Base-by-base conservation (phyloP, 2,329 filamentous ascomycete genomes). In the Fusarium pininemorale region DNA sequence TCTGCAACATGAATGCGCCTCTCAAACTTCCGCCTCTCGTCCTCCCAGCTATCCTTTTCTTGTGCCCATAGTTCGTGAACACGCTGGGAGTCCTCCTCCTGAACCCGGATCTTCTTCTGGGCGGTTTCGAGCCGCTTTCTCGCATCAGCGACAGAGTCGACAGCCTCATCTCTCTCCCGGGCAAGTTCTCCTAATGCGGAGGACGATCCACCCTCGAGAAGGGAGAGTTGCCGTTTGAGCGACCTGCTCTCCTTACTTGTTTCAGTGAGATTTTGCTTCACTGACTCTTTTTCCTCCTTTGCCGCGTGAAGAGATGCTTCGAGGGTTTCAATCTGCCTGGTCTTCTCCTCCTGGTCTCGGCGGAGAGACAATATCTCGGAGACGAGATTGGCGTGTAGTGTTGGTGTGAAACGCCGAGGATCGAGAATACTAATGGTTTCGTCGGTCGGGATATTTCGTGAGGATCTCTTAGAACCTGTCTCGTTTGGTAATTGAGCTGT, bases 361-460 rank as follows among this genome's bases (percentile, higher is more conserved):
- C 95, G 91, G 56, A 99, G 84, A 5, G 91, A 90, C 44, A 99
- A 86, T 72, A 99, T 99, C 82, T 99, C 96, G 0, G 96, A 96
- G 2, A 99, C 96, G 12, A 99, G 86, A 56, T 94, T 98, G 14
- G 96, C 96, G 81, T 98, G 96, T 16, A 99, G 85, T 1, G 95
- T 98, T 3, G 96, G 96, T 1, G 96, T 99, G 80, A 99, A 98
- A 42, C 96, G 90, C 63, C 96, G 91, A 7, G 96, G 95, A 79
- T 99, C 96, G 37, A 98, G 86, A 28, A 94, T 91, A 75, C 89
- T 88, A 66, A 95, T 90, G 50, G 85, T 90, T 72, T 96, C 93
- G 74, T 96, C 91, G 62, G 84, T 88, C 28, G 85, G 84, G 30
- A 90, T 82, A 79, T 94, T 91, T 66, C 87, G 85, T 20, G 89